Percentiles rank a stretch among this genome's conserved stretches.
These are phyloP conservation scores for Penicillium sp. DNA, from an alignment of 2,329 filamentous ascomycete species.

Conservation along the genomic window DNA sequence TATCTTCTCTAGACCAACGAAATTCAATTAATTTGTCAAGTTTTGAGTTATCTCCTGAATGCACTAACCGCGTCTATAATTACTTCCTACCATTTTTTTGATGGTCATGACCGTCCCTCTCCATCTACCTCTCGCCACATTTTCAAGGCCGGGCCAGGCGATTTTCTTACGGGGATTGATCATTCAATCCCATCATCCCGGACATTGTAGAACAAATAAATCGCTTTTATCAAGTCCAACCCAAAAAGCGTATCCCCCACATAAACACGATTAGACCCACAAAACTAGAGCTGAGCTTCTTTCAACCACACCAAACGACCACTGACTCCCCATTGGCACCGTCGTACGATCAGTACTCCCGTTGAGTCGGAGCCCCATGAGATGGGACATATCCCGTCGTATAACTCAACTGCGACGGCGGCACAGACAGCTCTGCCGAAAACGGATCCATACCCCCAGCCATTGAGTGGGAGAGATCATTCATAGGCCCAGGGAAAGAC, in stretches of 20 bases:
- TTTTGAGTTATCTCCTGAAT: not conserved
- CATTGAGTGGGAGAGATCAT: slow-evolving; percentile 32
- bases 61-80: not conserved
- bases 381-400: slow-evolving; percentile 31
- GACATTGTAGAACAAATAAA: not conserved
- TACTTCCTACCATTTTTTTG: not conserved
- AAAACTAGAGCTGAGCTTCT: not conserved
- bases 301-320: not conserved
- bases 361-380: slow-evolving; percentile 33
- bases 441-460: slow-evolving; percentile 37
- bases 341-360: slow-evolving; percentile 33
- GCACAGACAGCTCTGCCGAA: slow-evolving; percentile 33
- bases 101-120: not conserved
- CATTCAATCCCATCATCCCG: not conserved
- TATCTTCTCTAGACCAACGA: not conserved
- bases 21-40: not conserved
- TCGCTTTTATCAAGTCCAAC: not conserved
- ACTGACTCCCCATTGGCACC: not conserved
- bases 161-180: not conserved
- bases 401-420: slow-evolving; percentile 38
- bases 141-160: not conserved
- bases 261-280: not conserved
- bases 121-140: not conserved
- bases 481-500: slow-evolving; percentile 30
- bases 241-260: not conserved